Evolutionary conservation across 208 protist species (phyloP), one percentile per base, ranked within the genome.

Genomic region (Leishmania tropica): DNA sequence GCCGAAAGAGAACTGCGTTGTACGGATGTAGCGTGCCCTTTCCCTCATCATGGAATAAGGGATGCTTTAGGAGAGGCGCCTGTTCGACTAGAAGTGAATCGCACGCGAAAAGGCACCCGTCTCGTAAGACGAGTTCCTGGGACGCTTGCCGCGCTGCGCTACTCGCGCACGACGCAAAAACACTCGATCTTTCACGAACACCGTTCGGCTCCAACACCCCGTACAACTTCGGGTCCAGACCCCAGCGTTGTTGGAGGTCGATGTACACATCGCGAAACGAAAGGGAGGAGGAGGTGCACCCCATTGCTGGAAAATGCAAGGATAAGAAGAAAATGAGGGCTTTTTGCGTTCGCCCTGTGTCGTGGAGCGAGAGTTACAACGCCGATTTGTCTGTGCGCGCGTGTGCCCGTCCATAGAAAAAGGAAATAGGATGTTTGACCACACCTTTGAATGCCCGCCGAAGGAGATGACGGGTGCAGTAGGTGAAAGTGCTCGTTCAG

Each of bases 1-100:
- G 78, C 37, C 73, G 72, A 71, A 74, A 86, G 2, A 86, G 47
- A 1, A 86, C 78, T 17, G 28, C 24, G 6, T 56, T 51, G 75
- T 86, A 86, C 53, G 83, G 83, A 54, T 86, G 78, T 37, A 19
- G 64, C 37, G 17, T 62, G 28, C 60, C 64, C 37, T 81, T 85
- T 47, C 62, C 81, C 51, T 85, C 77, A 24, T 40, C 53, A 1
- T 28, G 37, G 58, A 83, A 70, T 58, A 58, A 82, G 24, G 73
- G 75, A 42, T 68, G 75, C 1, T 19, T 64, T 1, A 54, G 19
- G 1, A 83, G 75, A 62, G 51, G n/a, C 53, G 21, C n/a, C 48
- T 83, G 83, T 72, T 83, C 78, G 37, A 83, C 75, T 77, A 86
- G 45, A 17, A 86, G 83, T 7, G 83, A 68, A 64, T 65, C 77